A percentile compares a stretch with the other conserved stretches of the same genome.
Conservation (phyloP, 2,329 filamentous ascomycete genomes). For the Penicillium sp. region DNA sequence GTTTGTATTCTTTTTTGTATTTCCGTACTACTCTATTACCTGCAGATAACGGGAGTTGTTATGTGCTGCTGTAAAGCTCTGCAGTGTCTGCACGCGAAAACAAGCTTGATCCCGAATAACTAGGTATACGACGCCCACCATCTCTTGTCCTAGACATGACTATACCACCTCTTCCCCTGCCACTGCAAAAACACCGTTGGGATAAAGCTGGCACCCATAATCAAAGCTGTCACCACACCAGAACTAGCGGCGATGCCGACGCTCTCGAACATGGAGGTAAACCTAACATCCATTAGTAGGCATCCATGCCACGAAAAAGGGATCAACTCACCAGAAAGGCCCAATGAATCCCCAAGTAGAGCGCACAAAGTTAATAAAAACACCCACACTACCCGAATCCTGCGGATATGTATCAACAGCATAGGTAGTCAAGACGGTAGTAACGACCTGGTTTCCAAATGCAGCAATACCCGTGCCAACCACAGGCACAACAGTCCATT, state of each 20-base stretch:
- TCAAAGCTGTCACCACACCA: conserved; percentile 25
- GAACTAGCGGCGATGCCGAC: conserved; percentile 30
- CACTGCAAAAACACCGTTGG: conserved; percentile 28
- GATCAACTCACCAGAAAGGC: conserved; percentile 30
- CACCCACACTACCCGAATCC: conserved; percentile 54
- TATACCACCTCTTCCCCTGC: conserved; percentile 35
- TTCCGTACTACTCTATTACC: background rate
- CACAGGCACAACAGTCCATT: conserved; percentile 55
- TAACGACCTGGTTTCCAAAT: conserved; percentile 59
- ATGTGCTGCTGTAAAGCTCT: background rate
- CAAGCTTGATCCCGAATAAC: background rate
- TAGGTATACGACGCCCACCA: background rate
- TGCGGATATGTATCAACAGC: conserved; percentile 55
- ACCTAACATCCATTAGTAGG: conserved; percentile 20
- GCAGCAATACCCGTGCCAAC: conserved; percentile 52
- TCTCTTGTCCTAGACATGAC: background rate
- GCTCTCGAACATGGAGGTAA: conserved; percentile 31
- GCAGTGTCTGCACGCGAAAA: background rate
- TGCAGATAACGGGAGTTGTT: background rate
- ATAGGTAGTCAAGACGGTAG: conserved; percentile 57
- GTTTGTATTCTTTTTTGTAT: background rate
- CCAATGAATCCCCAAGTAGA: conserved; percentile 35
- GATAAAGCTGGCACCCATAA: conserved; percentile 28
- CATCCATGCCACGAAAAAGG: background rate
- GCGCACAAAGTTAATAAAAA: conserved; percentile 56